Percentiles rank a stretch among this genome's conserved stretches.
Evolutionary conservation across 306 rosid species (phyloP).

Genomic region (Medicago truncatula): DNA sequence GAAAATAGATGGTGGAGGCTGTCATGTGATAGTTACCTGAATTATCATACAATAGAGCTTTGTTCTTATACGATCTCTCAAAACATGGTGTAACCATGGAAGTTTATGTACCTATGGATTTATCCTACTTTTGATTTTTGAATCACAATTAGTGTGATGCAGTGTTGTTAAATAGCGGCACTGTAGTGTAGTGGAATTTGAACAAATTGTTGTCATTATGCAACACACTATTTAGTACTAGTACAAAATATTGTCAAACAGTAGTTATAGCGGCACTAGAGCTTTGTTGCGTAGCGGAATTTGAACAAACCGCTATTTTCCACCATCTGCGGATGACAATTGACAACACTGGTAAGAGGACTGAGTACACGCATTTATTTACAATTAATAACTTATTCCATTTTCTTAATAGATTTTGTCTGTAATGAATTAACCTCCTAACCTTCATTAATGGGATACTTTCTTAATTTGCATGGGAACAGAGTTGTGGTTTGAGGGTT

Average conservation of each 20-base stretch:
- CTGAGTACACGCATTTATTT: neutral
- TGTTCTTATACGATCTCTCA: slow-evolving; percentile 21
- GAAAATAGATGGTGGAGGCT: slow-evolving; percentile 18
- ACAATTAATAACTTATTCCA: neutral
- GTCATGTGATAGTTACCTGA: slow-evolving; percentile 1
- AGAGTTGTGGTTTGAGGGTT: slow-evolving; percentile 13
- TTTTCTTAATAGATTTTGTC: neutral
- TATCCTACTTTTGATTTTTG: slow-evolving; percentile 15
- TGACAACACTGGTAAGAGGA: neutral
- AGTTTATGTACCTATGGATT: slow-evolving; percentile 9
- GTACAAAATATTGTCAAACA: neutral
- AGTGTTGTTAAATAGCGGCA: neutral
- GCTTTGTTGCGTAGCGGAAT: neutral
- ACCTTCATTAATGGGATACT: neutral
- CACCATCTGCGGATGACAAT: neutral
- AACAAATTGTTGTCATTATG: neutral
- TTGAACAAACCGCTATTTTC: neutral
- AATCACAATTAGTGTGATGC: neutral
- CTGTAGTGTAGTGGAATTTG: neutral
- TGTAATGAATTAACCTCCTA: slow-evolving; percentile 17
- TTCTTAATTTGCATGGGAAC: neutral
- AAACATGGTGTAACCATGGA: neutral
- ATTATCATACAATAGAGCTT: neutral
- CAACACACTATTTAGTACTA: neutral
- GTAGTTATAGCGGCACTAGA: neutral